Base-by-base conservation (phyloP, 2,329 filamentous ascomycete genomes). In the Colletotrichum abscissum region DNA sequence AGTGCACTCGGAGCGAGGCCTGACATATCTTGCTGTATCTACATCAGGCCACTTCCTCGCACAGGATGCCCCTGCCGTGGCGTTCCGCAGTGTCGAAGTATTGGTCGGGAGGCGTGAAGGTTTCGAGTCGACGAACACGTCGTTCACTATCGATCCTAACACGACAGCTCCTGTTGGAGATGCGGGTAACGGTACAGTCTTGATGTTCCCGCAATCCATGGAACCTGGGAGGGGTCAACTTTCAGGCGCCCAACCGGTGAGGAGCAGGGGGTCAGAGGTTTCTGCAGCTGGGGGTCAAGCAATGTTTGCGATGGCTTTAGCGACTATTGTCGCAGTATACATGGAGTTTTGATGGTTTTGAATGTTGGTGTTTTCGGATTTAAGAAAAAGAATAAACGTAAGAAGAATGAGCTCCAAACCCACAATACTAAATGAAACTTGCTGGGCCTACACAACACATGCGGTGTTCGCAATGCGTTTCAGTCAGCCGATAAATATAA, bases 71-170 rank as follows among this genome's bases (percentile, higher is more conserved):
- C 92, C 93, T 0, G 88, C 87, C 16, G 92, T 91, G 0, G 88
- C 92, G 0, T 94, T 93, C 79, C 85, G 94, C 42, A 92, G 94
- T 71, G 80, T 97, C 24, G 94, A 97, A 85, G 92, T 93, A 77
- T 80, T 97, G 76, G 85, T 97, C 1, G 94, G 94, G 0, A 85
- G 93, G 52, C 90, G 95, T 11, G 83, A 89, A 5, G 89, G 85
- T 73, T 78, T 94, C 76, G 83, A 78, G 12, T 81, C 82, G 14
- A 84, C 79, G 1, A 57, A 46, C 6, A 78, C 66, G 16, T 78
- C 84, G 0, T 88, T 88, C 33, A 81, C 80, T 3, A 78, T 69
- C 7, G 73, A 63, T 22, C 65, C 59, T 8, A 73, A 73, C 46
- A 62, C 28, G 1, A 59, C 49, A 19, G 28, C 60, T 46, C 59